phyloP scores from a whole-genome alignment of 1,139 yeast species.

The Debaryomyces fabryi region DNA sequence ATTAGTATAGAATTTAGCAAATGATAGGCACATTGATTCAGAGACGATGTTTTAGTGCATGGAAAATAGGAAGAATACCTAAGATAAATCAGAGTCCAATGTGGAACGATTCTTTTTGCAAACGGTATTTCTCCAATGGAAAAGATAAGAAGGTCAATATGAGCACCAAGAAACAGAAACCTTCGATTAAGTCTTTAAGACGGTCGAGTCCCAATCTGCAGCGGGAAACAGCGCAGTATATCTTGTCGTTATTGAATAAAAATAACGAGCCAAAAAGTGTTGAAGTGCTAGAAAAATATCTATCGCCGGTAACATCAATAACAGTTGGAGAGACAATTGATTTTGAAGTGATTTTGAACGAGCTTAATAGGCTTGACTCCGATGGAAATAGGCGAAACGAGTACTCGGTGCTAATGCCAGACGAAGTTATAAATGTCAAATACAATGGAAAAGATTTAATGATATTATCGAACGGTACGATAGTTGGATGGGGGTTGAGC shows the following conservation, averaged over 20 bases:
- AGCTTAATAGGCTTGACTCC: neutral
- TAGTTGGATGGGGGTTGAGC: slow-evolving; percentile 79
- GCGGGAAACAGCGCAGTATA: slow-evolving; percentile 25
- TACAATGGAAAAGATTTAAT: slow-evolving; percentile 50
- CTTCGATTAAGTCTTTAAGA: slow-evolving; percentile 30
- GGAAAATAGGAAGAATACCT: neutral
- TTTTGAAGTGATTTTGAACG: slow-evolving; percentile 40
- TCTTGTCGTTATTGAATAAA: slow-evolving; percentile 31
- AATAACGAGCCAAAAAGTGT: slow-evolving; percentile 23
- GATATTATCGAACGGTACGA: slow-evolving; percentile 69
- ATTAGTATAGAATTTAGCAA: neutral
- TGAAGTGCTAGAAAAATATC: slow-evolving; percentile 29
- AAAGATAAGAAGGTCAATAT: neutral
- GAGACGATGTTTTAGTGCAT: neutral
- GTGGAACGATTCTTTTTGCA: neutral
- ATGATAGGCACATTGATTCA: slow-evolving; percentile 3
- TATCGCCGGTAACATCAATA: slow-evolving; percentile 53
- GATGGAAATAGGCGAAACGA: slow-evolving; percentile 36
- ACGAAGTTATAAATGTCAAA: slow-evolving; percentile 60
- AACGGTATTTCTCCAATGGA: neutral
- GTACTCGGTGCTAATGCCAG: slow-evolving; percentile 57
- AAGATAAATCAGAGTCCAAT: neutral
- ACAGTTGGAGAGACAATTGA: slow-evolving; percentile 74
- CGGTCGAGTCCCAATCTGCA: slow-evolving; percentile 26
- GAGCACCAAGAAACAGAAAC: slow-evolving; percentile 22